A percentile compares a stretch with the other conserved stretches of the same genome.
phyloP scores from a whole-genome alignment of 345 rosid species.

The Passiflora organensis region DNA sequence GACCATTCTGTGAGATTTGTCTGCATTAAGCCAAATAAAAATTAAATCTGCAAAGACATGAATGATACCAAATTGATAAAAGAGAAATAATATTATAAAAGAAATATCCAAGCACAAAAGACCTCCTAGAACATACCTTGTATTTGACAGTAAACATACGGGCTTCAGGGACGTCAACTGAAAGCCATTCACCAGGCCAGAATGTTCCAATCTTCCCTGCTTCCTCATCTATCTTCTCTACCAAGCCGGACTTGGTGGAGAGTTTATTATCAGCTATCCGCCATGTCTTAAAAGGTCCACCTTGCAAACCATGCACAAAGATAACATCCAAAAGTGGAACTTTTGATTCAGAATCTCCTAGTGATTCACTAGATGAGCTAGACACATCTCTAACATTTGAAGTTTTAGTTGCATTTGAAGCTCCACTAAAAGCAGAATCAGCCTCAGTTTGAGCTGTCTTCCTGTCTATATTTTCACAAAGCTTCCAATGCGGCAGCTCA shows the following conservation, averaged over 20 bases:
- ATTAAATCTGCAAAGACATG: conserved; percentile 1
- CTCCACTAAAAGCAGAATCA: conserved; percentile 24
- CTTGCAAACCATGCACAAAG: conserved; percentile 92
- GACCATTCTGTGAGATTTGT: conserved; percentile 91
- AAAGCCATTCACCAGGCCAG: conserved; percentile 99
- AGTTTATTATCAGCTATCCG: conserved; percentile 81
- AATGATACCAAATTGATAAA: conserved; percentile 1
- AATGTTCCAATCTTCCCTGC: conserved; percentile 95
- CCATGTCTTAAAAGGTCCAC: conserved; percentile 95
- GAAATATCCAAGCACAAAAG: not conserved
- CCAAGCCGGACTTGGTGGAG: conserved; percentile 91
- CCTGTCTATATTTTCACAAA: conserved; percentile 39
- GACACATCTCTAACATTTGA: conserved; percentile 26
- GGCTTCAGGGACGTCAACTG: conserved; percentile 76
- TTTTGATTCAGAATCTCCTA: conserved; percentile 27
- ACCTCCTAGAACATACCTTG: conserved; percentile 55
- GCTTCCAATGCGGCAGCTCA: conserved; percentile 77
- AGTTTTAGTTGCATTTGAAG: conserved; percentile 20
- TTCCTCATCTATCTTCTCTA: conserved; percentile 96
- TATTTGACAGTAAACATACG: conserved; percentile 84
- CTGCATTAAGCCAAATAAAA: conserved; percentile 43
- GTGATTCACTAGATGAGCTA: conserved; percentile 29
- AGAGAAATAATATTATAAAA: not conserved
- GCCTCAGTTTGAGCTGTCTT: conserved; percentile 21
- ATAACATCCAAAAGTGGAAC: conserved; percentile 72